Base-by-base conservation (phyloP, 2,329 filamentous ascomycete genomes). In the Apiospora malaysiana region DNA sequence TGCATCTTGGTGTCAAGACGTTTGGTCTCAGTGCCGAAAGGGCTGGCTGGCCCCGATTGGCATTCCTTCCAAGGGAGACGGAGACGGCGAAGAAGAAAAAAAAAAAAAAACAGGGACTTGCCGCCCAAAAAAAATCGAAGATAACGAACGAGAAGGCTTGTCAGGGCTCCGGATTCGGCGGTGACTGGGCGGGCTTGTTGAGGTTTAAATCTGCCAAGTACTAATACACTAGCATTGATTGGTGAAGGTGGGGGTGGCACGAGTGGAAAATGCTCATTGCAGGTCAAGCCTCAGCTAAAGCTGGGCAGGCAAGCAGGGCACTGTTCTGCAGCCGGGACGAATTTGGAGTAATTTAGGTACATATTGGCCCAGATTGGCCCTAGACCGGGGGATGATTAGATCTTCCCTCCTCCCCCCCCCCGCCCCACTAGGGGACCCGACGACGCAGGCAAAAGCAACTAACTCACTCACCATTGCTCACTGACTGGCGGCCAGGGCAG, bases 81-180 rank as follows among this genome's bases (percentile, higher is more conserved):
- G 56, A 40, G 21, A 40, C 32, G 56, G 56, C 51, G 25, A 16
- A 32, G 25, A 14, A 12, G n/a, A 23, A 56, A 27, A 25, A 14
- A 59, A 37, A 63, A 63, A 40, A 63, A 21, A 21, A 56, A 27
- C 42, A 45, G 42, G 42, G 42, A 45, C 42, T 14, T 16, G 16
- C 6, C 42, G 14, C 23, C 23, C 14, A 40, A 63, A 63, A 59
- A 63, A n/a, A n/a, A 1, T n/a, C 45, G 21, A 47, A 63, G 56
- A 63, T 63, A 40, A 40, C 56, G n/a, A 40, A 40, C 56, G n/a
- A n/a, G 21, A 40, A 63, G 32, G 56, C 1, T 63, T 18, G 27
- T 40, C 56, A 9, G 56, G 32, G 56, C 56, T 63, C 56, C 56
- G 56, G 56, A 63, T 63, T 63, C 56, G 56, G 56, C 56, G 56